Evolutionary conservation across 176 grass and related monocot species (phyloP).

Genomic region (Oryza rufipogon): DNA sequence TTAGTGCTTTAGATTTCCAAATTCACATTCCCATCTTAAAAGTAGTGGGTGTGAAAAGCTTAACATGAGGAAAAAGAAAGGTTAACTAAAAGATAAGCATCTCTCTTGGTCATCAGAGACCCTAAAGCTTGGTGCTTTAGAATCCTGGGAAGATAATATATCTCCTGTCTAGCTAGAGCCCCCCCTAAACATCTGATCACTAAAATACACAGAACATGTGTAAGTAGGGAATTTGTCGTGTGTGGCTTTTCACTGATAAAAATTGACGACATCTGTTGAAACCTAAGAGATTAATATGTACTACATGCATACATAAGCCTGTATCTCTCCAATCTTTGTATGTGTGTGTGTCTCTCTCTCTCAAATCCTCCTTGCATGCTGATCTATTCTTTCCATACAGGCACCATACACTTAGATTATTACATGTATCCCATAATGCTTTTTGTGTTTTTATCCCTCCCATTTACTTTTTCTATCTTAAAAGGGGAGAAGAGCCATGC

Average conservation of each 20-base stretch:
- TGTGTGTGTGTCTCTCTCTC: not conserved
- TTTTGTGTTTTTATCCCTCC: conserved; percentile 27
- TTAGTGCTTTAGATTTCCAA: conserved; percentile 73
- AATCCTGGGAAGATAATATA: conserved; percentile 76
- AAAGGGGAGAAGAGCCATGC: conserved; percentile 42
- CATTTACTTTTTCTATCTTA: conserved; percentile 39
- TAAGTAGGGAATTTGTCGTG: conserved; percentile 61
- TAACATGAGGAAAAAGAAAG: conserved; percentile 58
- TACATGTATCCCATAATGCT: conserved; percentile 46
- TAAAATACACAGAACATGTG: conserved; percentile 43
- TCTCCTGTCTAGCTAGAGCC: conserved; percentile 28
- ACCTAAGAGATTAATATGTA: conserved; percentile 1
- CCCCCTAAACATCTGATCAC: conserved; percentile 23
- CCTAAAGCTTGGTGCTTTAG: conserved; percentile 68
- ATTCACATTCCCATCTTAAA: conserved; percentile 74
- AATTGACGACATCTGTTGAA: conserved; percentile 44
- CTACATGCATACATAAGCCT: not conserved
- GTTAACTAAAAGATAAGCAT: conserved; percentile 72
- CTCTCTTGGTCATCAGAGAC: conserved; percentile 59
- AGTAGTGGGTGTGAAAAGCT: conserved; percentile 71
- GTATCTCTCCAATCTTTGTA: not conserved
- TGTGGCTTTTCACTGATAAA: conserved; percentile 43
- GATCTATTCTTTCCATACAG: conserved; percentile 54
- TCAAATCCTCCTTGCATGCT: conserved; percentile 47
- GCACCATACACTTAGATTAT: conserved; percentile 29